Conservation (phyloP, 2,329 filamentous ascomycete genomes). For the Lasiodiplodia sp. region DNA sequence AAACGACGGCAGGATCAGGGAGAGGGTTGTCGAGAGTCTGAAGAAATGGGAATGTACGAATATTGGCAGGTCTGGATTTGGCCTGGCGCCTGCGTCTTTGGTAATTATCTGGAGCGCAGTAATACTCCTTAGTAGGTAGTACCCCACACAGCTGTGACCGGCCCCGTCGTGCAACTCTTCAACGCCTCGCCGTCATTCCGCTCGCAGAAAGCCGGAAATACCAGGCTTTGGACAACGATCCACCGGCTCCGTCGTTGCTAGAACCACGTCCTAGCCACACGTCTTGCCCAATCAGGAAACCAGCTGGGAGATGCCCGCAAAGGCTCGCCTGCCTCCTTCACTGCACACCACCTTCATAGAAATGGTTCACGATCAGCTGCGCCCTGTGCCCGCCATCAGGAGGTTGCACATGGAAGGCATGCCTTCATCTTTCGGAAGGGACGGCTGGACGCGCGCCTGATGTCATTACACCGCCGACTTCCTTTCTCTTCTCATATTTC, state of each 20-base stretch:
- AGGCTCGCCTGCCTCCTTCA: conserved; percentile 1
- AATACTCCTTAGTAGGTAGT: neutral
- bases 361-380: conserved; percentile 1
- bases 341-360: conserved; percentile 6
- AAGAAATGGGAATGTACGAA: conserved; percentile 9
- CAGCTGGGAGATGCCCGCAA: neutral
- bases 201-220: neutral
- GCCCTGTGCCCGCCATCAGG: neutral
- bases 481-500: neutral
- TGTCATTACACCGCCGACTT: conserved; percentile 15
- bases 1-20: neutral
- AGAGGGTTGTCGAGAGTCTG: neutral
- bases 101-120: neutral
- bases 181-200: conserved; percentile 28
- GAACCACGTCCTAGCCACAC: neutral
- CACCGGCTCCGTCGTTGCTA: neutral
- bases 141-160: neutral
- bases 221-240: neutral
- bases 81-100: neutral
- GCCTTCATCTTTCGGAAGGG: conserved; percentile 1
- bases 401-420: conserved; percentile 6
- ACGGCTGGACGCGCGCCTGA: conserved; percentile 12
- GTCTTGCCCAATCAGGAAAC: neutral
- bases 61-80: neutral
- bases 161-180: neutral